These are phyloP conservation scores for Colletotrichum horii DNA, from an alignment of 2,329 filamentous ascomycete species.

Conservation along the genomic window DNA sequence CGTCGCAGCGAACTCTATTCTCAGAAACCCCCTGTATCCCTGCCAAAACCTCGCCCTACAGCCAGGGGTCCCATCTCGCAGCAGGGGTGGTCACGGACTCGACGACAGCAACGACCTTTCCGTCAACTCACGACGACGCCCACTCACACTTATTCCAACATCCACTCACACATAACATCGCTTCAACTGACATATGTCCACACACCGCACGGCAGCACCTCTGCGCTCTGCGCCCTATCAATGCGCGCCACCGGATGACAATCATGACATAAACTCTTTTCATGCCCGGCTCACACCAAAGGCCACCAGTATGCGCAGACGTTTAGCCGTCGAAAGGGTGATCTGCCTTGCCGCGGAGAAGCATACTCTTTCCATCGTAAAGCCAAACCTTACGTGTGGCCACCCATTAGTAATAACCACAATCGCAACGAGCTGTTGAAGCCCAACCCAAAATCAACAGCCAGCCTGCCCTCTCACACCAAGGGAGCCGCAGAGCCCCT, in stretches of 20 bases:
- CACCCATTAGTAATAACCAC: not conserved
- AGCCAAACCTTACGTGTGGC: not conserved
- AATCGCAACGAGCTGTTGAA: not conserved
- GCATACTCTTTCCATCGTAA: not conserved
- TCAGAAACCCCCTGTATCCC: not conserved
- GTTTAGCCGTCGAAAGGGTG: not conserved
- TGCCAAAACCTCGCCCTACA: not conserved
- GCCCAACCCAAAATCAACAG: not conserved
- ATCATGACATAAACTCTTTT: not conserved
- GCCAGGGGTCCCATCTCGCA: not conserved
- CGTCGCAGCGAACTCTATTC: slow-evolving; percentile 10
- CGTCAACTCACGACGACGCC: not conserved
- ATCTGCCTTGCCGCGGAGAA: not conserved
- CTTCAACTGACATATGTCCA: not conserved
- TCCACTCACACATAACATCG: not conserved
- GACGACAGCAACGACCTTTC: not conserved
- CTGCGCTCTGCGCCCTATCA: not conserved
- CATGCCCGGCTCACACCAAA: not conserved
- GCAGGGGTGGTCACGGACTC: not conserved
- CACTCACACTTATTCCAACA: not conserved
- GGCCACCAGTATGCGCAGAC: not conserved
- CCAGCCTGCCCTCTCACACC: not conserved
- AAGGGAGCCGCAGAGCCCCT: not conserved
- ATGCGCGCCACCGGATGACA: not conserved
- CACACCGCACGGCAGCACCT: not conserved